Base-by-base conservation (phyloP, 345 rosid genomes). In the Acer campestre region DNA sequence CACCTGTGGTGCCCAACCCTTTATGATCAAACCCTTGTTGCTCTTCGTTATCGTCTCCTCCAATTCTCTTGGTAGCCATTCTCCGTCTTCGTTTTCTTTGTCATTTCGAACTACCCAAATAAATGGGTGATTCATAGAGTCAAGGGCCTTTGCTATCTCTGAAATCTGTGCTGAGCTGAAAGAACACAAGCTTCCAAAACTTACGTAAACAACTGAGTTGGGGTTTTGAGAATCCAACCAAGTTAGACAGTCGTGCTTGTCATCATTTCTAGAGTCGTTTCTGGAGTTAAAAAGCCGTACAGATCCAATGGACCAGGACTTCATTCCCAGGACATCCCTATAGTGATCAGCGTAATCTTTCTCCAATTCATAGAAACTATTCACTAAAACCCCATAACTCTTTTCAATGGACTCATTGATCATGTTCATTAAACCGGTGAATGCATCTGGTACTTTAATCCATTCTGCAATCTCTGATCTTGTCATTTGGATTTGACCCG, bases 1-100 rank as follows among this genome's bases (percentile, higher is more conserved):
- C n/a, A 0, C 3, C 23, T 53, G 16, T 29, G 46, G 62, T 70
- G 16, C 62, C 23, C 73, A 69, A 22, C n/a, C 35, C 20, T 10
- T 68, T 44, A 44, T 68, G 31, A 46, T 68, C 56, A 22, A 63
- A 14, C n/a, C 67, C 67, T 29, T 63, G n/a, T 29, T 63, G 67
- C 67, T 31, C 11, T 17, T 65, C 35, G 22, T 35, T 2, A 10
- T 65, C 68, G 16, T 16, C 38, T 64, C 22, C 44, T 31, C 18
- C 3, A 64, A 63, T 63, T 5, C 68, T 31, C 27, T 55, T 13
- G 1, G 59, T 68, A 44, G 10, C 35, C 31, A 27, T 27, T 62
- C 35, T 29, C 3, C 16, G 25, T 11, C 0, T 23, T 62, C 2
- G 18, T 61, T 22, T 13, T 61, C 66, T 23, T 23, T 61, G 38